Conservation (phyloP, 805 yeast species). For the Saccharomycopsis javanensis region DNA sequence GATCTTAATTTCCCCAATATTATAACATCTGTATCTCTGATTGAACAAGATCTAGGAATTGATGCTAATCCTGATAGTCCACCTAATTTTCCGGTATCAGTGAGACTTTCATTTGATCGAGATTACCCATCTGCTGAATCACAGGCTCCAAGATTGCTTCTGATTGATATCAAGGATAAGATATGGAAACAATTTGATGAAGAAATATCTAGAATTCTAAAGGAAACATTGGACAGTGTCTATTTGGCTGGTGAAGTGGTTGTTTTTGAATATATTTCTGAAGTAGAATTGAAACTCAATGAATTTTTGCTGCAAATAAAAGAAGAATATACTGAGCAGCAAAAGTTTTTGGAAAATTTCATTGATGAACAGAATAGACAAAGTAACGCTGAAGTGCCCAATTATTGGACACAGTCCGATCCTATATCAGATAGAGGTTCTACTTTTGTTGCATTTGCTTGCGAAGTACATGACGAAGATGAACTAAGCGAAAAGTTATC, state of each 20-base stretch:
- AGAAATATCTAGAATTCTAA: constrained; percentile 39
- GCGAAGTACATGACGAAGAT: constrained; percentile 49
- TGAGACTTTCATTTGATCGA: constrained; percentile 66
- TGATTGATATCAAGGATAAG: neutral
- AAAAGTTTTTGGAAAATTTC: constrained; percentile 17
- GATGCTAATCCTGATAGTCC: constrained; percentile 6
- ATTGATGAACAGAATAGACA: constrained; percentile 21
- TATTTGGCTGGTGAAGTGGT: constrained; percentile 60
- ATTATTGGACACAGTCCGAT: constrained; percentile 69
- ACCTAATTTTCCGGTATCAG: neutral
- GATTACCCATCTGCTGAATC: constrained; percentile 44
- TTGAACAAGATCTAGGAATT: neutral
- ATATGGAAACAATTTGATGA: constrained; percentile 31
- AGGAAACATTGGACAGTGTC: constrained; percentile 42
- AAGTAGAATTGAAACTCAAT: constrained; percentile 44
- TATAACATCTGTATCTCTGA: neutral
- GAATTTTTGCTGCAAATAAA: constrained; percentile 23
- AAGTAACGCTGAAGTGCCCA: constrained; percentile 36
- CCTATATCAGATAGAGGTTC: constrained; percentile 79
- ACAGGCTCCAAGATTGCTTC: neutral
- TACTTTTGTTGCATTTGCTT: constrained; percentile 70
- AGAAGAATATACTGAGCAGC: constrained; percentile 21
- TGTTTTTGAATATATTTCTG: constrained; percentile 67
- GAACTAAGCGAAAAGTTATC: constrained; percentile 52
- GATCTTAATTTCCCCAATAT: neutral